Conservation (phyloP, 2,329 filamentous ascomycete species). For the Didymella sp. region DNA sequence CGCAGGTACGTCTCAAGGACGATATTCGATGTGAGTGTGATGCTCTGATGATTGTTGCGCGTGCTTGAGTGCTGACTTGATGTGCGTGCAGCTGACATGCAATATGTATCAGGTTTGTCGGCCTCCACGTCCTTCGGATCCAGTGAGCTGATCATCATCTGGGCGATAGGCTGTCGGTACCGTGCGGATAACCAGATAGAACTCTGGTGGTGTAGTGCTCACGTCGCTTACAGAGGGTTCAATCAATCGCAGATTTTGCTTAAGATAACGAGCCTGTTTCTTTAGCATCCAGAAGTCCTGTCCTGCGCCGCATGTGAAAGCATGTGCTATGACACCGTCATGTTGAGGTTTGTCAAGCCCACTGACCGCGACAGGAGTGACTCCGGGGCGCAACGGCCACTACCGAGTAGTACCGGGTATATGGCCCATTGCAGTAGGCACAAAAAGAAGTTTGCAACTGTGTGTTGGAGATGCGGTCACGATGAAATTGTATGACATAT, state of each 20-base stretch:
- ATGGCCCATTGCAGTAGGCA: slow-evolving; percentile 9
- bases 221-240: background rate
- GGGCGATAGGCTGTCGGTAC: slow-evolving; percentile 1
- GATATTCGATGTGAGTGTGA: background rate
- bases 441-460: background rate
- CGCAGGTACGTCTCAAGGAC: slow-evolving; percentile 21
- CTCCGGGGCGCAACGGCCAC: slow-evolving; percentile 6
- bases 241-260: background rate
- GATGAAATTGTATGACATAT: slow-evolving; percentile 1
- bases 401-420: slow-evolving; percentile 7
- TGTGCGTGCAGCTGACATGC: slow-evolving; percentile 1
- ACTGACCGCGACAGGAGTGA: slow-evolving; percentile 2
- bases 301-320: slow-evolving; percentile 11
- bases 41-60: background rate
- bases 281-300: background rate
- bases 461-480: background rate
- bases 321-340: slow-evolving; percentile 15
- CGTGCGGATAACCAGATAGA: background rate
- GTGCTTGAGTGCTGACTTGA: background rate
- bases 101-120: slow-evolving; percentile 1
- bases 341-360: slow-evolving; percentile 1
- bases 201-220: background rate
- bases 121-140: background rate
- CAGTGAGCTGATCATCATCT: background rate
- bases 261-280: background rate